Evolutionary conservation across 1,139 yeast species (phyloP).

Genomic region (Citeromyces siamensis): DNA sequence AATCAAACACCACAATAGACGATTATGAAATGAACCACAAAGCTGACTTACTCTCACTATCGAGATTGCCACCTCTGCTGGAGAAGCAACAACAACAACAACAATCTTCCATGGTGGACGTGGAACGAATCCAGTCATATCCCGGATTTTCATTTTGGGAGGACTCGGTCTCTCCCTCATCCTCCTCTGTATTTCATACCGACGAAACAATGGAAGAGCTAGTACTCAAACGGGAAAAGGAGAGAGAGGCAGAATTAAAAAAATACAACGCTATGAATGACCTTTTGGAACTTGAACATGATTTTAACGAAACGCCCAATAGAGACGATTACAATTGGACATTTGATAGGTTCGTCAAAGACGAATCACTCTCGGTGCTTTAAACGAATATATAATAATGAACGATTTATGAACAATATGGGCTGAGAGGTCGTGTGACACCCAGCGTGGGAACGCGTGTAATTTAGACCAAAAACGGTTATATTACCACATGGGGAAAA

Average conservation of each 20-base stretch:
- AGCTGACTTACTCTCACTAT: background rate
- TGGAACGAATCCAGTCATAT: background rate
- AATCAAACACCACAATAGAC: conserved; percentile 15
- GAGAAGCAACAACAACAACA: background rate
- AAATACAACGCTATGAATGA: conserved; percentile 8
- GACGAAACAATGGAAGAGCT: background rate
- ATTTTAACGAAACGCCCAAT: conserved; percentile 9
- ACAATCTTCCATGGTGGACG: background rate
- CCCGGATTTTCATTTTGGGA: background rate
- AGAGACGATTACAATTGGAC: conserved; percentile 15
- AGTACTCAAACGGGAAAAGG: conserved; percentile 6
- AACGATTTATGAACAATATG: conserved; percentile 5
- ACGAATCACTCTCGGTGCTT: conserved; percentile 7
- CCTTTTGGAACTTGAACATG: conserved; percentile 8
- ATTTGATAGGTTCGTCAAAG: conserved; percentile 16
- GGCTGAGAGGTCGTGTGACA: background rate
- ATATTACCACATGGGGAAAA: background rate
- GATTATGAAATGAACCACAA: conserved; percentile 4
- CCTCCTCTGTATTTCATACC: background rate
- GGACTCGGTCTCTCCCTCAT: background rate
- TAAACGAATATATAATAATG: background rate
- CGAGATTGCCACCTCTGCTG: background rate
- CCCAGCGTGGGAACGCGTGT: conserved; percentile 1
- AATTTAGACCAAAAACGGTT: too few species aligned
- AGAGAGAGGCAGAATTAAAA: conserved; percentile 8